Conservation (phyloP, 2,329 filamentous ascomycete genomes). For the Colletotrichum camelliae region DNA sequence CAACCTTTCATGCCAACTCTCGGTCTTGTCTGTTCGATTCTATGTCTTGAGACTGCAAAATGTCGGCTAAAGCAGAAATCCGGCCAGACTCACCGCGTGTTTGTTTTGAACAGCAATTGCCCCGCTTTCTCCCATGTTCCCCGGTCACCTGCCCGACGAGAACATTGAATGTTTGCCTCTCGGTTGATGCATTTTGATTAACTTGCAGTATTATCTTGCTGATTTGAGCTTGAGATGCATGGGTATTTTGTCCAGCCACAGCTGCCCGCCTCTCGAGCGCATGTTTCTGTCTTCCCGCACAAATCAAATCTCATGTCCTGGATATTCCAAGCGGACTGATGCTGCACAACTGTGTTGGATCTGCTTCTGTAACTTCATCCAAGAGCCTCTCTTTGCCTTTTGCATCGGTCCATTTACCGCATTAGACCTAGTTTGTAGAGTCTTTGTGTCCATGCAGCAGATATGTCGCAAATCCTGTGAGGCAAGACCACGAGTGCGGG, state of each 20-base stretch:
- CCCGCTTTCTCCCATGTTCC: neutral
- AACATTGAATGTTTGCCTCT: neutral
- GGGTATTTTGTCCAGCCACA: neutral
- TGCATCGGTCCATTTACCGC: neutral
- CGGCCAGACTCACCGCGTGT: neutral
- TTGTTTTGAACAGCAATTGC: neutral
- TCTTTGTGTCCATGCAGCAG: neutral
- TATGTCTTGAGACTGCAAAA: neutral
- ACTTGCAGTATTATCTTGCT: neutral
- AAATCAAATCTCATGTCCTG: neutral
- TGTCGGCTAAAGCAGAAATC: neutral
- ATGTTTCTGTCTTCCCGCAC: neutral
- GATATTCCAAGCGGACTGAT: neutral
- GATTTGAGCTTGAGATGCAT: neutral
- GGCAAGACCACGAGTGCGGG: neutral
- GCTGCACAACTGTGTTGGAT: neutral
- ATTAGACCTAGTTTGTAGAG: neutral
- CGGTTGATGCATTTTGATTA: neutral
- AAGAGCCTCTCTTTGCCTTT: neutral
- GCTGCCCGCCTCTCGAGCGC: neutral
- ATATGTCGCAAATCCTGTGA: accelerated
- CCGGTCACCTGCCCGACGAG: neutral
- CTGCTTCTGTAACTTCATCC: neutral
- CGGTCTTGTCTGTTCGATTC: neutral
- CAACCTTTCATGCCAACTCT: accelerated